A percentile compares a stretch with the other conserved stretches of the same genome.
phyloP scores from a whole-genome alignment of 2,329 filamentous ascomycete genomes.

The Botrytis cinerea region DNA sequence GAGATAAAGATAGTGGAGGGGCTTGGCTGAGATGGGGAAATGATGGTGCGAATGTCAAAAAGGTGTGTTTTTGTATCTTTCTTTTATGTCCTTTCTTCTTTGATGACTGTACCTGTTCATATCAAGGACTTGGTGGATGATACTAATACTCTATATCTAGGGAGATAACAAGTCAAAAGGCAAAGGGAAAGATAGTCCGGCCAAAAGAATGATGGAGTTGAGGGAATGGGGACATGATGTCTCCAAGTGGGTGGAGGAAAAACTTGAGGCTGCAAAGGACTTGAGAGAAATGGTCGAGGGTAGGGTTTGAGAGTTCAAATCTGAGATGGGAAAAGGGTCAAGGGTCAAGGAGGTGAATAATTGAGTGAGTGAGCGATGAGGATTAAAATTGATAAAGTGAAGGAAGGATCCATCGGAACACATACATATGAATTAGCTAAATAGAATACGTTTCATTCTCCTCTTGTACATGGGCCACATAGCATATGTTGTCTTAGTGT shows the following conservation, averaged over 20 bases:
- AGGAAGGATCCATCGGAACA: no score
- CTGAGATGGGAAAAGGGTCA: no score
- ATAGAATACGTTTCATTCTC: no score
- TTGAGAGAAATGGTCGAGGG: background rate
- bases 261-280: background rate
- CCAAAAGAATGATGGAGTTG: background rate
- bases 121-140: no score
- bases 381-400: no score
- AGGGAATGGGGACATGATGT: background rate
- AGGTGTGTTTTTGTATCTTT: background rate
- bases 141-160: background rate
- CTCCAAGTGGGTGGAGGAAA: background rate
- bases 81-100: background rate
- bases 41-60: background rate
- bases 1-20: background rate
- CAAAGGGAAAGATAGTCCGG: background rate
- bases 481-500: no score
- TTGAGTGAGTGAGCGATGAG: no score
- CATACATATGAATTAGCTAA: no score
- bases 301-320: no score
- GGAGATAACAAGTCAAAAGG: background rate
- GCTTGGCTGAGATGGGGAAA: background rate
- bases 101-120: no score
- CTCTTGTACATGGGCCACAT: no score
- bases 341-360: no score